A percentile compares a stretch with the other conserved stretches of the same genome.
Evolutionary conservation across 371 early-diverging fungal species (phyloP).

Genomic region (Mortierella sp.): DNA sequence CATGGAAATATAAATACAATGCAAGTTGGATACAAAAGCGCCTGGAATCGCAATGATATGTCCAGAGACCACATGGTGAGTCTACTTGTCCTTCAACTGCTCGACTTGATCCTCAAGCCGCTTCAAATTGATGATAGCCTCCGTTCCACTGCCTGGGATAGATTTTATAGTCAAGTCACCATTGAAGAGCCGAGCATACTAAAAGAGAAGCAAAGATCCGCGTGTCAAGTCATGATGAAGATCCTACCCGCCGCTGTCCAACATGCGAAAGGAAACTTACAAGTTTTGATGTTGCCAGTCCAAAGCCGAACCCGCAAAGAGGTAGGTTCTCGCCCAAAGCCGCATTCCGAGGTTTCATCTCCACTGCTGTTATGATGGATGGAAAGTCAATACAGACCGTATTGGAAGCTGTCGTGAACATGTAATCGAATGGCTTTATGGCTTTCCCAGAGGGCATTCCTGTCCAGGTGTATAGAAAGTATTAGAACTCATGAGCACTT

Average conservation of each 20-base stretch:
- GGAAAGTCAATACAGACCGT: slow-evolving; percentile 48
- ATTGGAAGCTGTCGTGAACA: slow-evolving; percentile 52
- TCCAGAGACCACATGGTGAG: neutral
- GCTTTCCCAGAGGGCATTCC: slow-evolving; percentile 29
- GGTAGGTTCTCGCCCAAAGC: slow-evolving; percentile 47
- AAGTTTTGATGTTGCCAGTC: slow-evolving; percentile 44
- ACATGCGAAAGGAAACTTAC: slow-evolving; percentile 17
- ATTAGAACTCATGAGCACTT: neutral
- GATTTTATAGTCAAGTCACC: slow-evolving; percentile 39
- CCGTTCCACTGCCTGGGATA: slow-evolving; percentile 36
- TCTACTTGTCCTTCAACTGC: slow-evolving; percentile 20
- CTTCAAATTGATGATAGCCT: slow-evolving; percentile 22
- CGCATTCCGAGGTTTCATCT: slow-evolving; percentile 33
- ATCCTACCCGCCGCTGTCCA: no score
- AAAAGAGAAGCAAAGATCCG: neutral
- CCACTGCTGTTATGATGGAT: slow-evolving; percentile 42
- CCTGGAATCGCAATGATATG: neutral
- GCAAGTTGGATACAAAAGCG: neutral
- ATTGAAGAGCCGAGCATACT: slow-evolving; percentile 47
- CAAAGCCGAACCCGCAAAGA: slow-evolving; percentile 53
- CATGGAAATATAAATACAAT: no score
- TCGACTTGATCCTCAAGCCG: slow-evolving; percentile 47
- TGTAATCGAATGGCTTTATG: slow-evolving; percentile 32
- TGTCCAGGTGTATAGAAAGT: neutral
- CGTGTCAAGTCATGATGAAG: no score